These are phyloP conservation scores for Torulaspora globosa DNA, from an alignment of 1,139 yeast species.

Conservation along the genomic window DNA sequence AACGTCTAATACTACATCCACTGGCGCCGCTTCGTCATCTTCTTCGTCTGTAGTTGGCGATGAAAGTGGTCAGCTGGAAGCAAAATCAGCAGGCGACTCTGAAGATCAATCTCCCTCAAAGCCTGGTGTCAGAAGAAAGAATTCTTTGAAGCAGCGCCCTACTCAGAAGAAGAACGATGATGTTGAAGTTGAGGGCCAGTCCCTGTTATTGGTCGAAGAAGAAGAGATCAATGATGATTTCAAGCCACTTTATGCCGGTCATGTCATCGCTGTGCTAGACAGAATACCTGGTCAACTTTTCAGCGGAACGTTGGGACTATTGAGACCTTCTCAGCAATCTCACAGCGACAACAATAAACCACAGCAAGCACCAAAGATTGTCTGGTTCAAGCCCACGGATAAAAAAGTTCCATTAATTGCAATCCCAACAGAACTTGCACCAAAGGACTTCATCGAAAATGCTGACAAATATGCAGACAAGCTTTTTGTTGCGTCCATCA, in stretches of 20 bases:
- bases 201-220: constrained; percentile 83
- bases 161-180: constrained; percentile 98
- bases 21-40: constrained; percentile 13
- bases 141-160: constrained; percentile 91
- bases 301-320: constrained; percentile 85
- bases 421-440: constrained; percentile 97
- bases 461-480: constrained; percentile 79
- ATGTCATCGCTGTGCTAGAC: constrained; percentile 95
- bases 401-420: constrained; percentile 97
- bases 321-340: constrained; percentile 95
- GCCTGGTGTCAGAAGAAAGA: constrained; percentile 65
- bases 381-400: constrained; percentile 98
- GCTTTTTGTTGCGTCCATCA: constrained; percentile 88
- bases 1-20: constrained; percentile 23
- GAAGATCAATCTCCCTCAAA: constrained; percentile 27
- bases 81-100: constrained; percentile 32
- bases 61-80: constrained; percentile 31
- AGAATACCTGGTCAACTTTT: constrained; percentile 96
- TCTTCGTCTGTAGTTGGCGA: constrained; percentile 22
- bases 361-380: constrained; percentile 76
- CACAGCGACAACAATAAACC: constrained; percentile 41
- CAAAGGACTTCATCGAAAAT: constrained; percentile 88
- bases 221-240: constrained; percentile 91
- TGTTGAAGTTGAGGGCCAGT: constrained; percentile 97
- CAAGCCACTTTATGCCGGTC: constrained; percentile 95